Conservation (phyloP, 2,329 filamentous ascomycete species). For the Didymella sp. region DNA sequence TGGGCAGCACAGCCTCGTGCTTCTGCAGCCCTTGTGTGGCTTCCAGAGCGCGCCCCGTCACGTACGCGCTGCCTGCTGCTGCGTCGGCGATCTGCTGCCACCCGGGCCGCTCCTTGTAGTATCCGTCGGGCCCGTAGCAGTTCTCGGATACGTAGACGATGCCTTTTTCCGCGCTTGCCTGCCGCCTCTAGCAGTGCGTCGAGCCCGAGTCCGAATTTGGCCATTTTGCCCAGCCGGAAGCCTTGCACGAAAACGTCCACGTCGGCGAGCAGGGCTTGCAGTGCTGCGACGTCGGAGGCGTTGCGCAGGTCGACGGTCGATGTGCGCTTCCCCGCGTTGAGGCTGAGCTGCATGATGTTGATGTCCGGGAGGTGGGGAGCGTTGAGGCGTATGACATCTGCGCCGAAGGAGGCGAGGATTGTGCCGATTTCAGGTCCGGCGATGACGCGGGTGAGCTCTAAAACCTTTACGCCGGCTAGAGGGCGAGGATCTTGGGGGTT, state of each 20-base stretch:
- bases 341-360: constrained; percentile 45
- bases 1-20: constrained; percentile 33
- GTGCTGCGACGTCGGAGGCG: constrained; percentile 31
- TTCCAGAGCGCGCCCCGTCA: constrained; percentile 46
- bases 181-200: constrained; percentile 53
- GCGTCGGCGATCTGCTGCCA: constrained; percentile 60
- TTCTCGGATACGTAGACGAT: constrained; percentile 60
- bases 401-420: constrained; percentile 51
- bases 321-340: constrained; percentile 54
- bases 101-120: constrained; percentile 55
- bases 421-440: constrained; percentile 51
- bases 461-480: constrained; percentile 51
- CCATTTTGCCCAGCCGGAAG: constrained; percentile 57
- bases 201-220: constrained; percentile 52
- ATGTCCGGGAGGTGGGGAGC: constrained; percentile 47
- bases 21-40: constrained; percentile 33
- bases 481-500: constrained; percentile 36
- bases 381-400: constrained; percentile 54
- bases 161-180: constrained; percentile 51
- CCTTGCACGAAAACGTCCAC: constrained; percentile 62
- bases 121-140: constrained; percentile 59
- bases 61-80: constrained; percentile 49
- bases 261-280: constrained; percentile 52
- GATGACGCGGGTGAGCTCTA: constrained; percentile 50
- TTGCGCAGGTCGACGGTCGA: constrained; percentile 55